Evolutionary conservation across 106 monocot species (phyloP).

Genomic region (Apostasia ramifera): DNA sequence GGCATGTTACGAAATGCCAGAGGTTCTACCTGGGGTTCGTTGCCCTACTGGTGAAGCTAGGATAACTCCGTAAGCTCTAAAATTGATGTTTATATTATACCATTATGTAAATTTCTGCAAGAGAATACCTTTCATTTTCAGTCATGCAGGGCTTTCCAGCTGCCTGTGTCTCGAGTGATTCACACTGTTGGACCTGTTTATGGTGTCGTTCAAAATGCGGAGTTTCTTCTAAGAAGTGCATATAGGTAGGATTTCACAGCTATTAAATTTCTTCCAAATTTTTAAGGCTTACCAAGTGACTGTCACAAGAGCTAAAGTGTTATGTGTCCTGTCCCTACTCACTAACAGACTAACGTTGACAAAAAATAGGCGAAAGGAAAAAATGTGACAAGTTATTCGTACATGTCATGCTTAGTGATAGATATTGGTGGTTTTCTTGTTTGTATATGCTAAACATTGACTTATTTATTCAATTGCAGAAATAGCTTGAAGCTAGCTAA

Average conservation of each 20-base stretch:
- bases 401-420: no score
- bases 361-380: no score
- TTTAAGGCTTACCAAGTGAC: neutral
- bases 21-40: slow-evolving; percentile 62
- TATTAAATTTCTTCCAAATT: neutral
- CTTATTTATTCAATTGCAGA: slow-evolving; percentile 31
- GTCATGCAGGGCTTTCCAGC: slow-evolving; percentile 63
- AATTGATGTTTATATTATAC: slow-evolving; percentile 4
- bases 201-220: slow-evolving; percentile 52
- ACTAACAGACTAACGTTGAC: no score
- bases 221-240: slow-evolving; percentile 60
- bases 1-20: slow-evolving; percentile 57
- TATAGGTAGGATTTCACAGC: slow-evolving; percentile 37
- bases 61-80: slow-evolving; percentile 61
- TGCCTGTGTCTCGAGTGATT: slow-evolving; percentile 78
- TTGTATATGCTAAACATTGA: no score
- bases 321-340: no score
- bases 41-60: slow-evolving; percentile 95
- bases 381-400: no score
- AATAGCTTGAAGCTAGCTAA: slow-evolving; percentile 78
- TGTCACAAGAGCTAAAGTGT: no score
- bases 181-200: slow-evolving; percentile 93
- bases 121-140: neutral
- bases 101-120: neutral
- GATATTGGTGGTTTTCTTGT: no score